Evolutionary conservation across 495 filamentous ascomycete species (phyloP).

Genomic region (Xylaria nigripes): DNA sequence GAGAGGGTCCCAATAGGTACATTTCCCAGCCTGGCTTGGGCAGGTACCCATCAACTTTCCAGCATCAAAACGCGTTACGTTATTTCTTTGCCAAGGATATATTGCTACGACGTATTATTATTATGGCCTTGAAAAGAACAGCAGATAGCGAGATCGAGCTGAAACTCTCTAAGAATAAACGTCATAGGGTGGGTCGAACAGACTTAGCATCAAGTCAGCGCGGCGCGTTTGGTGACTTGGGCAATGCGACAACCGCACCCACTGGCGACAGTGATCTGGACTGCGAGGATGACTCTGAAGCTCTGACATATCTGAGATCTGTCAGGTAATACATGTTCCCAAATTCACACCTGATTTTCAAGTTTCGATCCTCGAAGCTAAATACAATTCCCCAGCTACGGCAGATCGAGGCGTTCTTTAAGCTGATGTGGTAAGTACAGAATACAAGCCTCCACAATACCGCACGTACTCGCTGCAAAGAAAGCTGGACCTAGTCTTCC

Average conservation of each 20-base stretch:
- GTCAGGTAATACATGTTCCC: conserved; percentile 58
- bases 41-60: background rate
- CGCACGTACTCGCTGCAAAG: conserved; percentile 53
- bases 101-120: background rate
- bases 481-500: conserved; percentile 40
- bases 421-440: conserved; percentile 43
- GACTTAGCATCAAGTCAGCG: conserved; percentile 69
- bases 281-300: conserved; percentile 53
- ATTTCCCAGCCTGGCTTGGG: background rate
- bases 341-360: conserved; percentile 4
- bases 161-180: conserved; percentile 6
- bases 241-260: conserved; percentile 33
- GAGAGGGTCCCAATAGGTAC: no score
- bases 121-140: conserved; percentile 9
- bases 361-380: conserved; percentile 11
- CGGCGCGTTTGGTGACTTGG: conserved; percentile 68
- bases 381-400: conserved; percentile 8
- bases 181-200: conserved; percentile 19
- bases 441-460: conserved; percentile 64
- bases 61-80: background rate
- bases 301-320: conserved; percentile 66
- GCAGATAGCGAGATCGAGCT: conserved; percentile 4
- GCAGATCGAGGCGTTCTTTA: background rate
- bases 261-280: conserved; percentile 41
- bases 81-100: background rate